Evolutionary conservation across 805 yeast genomes (phyloP), one percentile per base, ranked within the genome.

Genomic region (Barnettozyma vustinii): DNA sequence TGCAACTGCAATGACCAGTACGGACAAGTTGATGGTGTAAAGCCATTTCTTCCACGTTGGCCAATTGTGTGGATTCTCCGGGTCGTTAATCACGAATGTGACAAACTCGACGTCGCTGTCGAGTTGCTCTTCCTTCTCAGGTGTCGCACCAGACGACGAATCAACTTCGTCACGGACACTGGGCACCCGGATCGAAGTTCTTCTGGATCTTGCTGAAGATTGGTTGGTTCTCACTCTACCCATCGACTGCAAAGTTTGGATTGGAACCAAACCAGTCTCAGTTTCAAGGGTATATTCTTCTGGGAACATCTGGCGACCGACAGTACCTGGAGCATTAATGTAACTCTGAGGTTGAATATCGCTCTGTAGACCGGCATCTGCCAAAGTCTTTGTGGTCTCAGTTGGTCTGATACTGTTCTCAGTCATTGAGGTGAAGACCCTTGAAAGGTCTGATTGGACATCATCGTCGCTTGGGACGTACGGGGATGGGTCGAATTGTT

Each of bases 1-100:
- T 2, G 97, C 97, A 27, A 92, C 96, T 59, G 89, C 79, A 49
- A 91, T 83, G 45, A 91, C 97, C 53, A 87, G 74, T 30, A 80
- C 55, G 1, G 96, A 81, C 21, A 87, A 71, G 9, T 82, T 54
- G 27, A 84, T 62, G 0, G 97, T 89, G 62, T 84, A 87, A 1
- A 65, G 3, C 87, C 91, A 82, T 62, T 80, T 79, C 20, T 64
- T 47, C 54, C 57, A 56, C 30, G 70, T 47, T 23, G 76, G 69
- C 97, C 97, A 90, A 66, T 90, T 90, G 61, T 83, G 84, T 26
- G 97, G 97, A 67, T 91, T 91, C 58, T 80, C 92, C 0, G 96
- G 95, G 64, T 91, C 98, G 53, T 79, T 77, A 18, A 81, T 71
- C 7, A 73, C 70, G 64, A 89, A 90, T 0, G 96, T 90, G 49